These are phyloP conservation scores for Exophiala bonariae DNA, from an alignment of 2,329 filamentous ascomycete genomes.

Conservation along the genomic window DNA sequence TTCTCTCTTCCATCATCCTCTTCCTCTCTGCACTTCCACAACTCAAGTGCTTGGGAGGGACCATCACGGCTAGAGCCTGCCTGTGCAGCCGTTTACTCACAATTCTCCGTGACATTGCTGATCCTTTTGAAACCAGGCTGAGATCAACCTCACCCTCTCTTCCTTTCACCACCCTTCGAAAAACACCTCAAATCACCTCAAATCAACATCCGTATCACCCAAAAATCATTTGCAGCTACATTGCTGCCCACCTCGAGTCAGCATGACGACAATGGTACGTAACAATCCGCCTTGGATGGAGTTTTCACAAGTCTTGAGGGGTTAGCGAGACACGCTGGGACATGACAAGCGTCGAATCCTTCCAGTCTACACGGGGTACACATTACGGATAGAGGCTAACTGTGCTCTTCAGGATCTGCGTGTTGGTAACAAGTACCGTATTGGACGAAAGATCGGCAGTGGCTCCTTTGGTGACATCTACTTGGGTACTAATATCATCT, in stretches of 20 bases:
- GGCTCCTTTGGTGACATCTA: conserved; percentile 99
- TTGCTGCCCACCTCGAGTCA: conserved; percentile 30
- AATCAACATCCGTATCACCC: neutral
- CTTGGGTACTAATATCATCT: conserved; percentile 99
- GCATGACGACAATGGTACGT: conserved; percentile 66
- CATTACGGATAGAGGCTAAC: too few relatives aligned
- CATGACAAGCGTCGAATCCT: conserved; percentile 3
- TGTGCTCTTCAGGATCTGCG: conserved; percentile 74
- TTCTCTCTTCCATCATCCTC: conserved; percentile 1
- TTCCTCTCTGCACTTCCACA: neutral
- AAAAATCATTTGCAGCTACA: conserved; percentile 13
- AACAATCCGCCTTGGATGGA: neutral
- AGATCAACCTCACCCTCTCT: conserved; percentile 16
- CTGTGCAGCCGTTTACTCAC: too few relatives aligned
- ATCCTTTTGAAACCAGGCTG: conserved; percentile 25
- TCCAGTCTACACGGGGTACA: neutral
- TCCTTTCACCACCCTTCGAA: conserved; percentile 6
- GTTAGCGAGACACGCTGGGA: too few relatives aligned
- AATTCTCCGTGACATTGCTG: conserved; percentile 6
- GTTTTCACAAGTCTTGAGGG: too few relatives aligned
- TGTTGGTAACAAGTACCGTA: conserved; percentile 99
- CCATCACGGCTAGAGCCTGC: too few relatives aligned
- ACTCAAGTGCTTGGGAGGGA: neutral
- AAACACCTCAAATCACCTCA: conserved; percentile 6
- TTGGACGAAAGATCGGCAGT: conserved; percentile 97